phyloP scores from a whole-genome alignment of 2,329 filamentous ascomycete species.

The Zopfia rhizophila region DNA sequence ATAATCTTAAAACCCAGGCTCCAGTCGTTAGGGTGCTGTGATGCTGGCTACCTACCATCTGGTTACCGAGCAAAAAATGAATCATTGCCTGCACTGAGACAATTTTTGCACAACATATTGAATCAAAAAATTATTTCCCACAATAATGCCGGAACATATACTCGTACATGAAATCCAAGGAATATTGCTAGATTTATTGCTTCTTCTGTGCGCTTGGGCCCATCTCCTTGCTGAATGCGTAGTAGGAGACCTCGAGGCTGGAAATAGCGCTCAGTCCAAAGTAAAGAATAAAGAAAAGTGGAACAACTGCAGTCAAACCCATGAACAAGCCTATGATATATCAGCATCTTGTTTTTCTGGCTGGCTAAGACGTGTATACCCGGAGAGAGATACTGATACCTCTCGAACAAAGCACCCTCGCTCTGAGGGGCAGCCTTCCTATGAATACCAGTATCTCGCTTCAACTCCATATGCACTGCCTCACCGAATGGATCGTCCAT shows the following conservation, averaged over 20 bases:
- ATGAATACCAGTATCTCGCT: conserved; percentile 66
- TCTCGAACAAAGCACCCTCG: conserved; percentile 74
- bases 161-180: conserved; percentile 30
- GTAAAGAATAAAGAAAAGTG: conserved; percentile 81
- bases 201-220: conserved; percentile 89
- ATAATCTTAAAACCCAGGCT: no score
- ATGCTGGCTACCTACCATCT: no score
- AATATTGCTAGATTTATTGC: conserved; percentile 55
- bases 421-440: conserved; percentile 24
- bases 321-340: conserved; percentile 95
- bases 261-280: conserved; percentile 80
- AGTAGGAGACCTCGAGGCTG: conserved; percentile 89
- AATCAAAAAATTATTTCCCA: neutral
- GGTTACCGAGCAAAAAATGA: no score
- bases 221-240: conserved; percentile 96
- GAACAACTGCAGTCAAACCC: conserved; percentile 74
- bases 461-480: conserved; percentile 76
- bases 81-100: no score
- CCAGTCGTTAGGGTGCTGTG: no score
- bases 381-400: conserved; percentile 93
- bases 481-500: conserved; percentile 71
- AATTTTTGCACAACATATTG: no score
- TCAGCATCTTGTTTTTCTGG: neutral
- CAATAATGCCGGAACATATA: conserved; percentile 9
- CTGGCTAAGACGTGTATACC: conserved; percentile 61